phyloP scores from a whole-genome alignment of 192 early-diverging fungal genomes.

The Coemansia sp. region DNA sequence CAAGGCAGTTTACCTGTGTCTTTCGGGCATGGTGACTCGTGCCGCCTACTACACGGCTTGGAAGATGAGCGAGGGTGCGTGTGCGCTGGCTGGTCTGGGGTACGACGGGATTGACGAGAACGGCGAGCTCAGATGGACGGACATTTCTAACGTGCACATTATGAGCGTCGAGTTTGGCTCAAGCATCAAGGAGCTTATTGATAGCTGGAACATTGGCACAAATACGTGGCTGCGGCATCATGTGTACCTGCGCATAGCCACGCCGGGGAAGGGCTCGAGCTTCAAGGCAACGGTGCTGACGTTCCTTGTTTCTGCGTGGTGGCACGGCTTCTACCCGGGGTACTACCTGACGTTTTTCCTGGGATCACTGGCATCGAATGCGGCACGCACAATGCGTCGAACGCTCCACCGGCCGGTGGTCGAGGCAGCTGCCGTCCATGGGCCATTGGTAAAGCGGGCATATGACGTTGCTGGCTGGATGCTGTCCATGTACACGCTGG shows the following conservation, averaged over 20 bases:
- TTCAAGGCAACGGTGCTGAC: slow-evolving; percentile 68
- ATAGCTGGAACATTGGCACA: slow-evolving; percentile 91
- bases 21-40: slow-evolving; percentile 24
- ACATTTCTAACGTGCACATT: slow-evolving; percentile 77
- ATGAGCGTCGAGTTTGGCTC: slow-evolving; percentile 69
- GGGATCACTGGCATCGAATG: slow-evolving; percentile 58
- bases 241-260: slow-evolving; percentile 71
- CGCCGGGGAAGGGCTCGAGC: slow-evolving; percentile 51
- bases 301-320: slow-evolving; percentile 82
- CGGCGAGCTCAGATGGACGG: slow-evolving; percentile 63
- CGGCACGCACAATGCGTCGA: slow-evolving; percentile 60
- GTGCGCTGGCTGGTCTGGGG: slow-evolving; percentile 78
- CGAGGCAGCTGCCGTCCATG: background rate
- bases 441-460: slow-evolving; percentile 29
- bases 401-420: slow-evolving; percentile 3
- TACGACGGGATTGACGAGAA: slow-evolving; percentile 67
- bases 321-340: slow-evolving; percentile 94
- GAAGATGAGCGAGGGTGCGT: slow-evolving; percentile 84
- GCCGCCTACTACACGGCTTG: slow-evolving; percentile 84
- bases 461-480: slow-evolving; percentile 77
- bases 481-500: slow-evolving; percentile 61
- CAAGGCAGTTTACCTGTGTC: slow-evolving; percentile 23
- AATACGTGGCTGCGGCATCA: slow-evolving; percentile 84
- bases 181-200: slow-evolving; percentile 71
- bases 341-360: slow-evolving; percentile 74